Conservation (phyloP, 371 early-diverging fungal species). For the Rhizopus sp. region DNA sequence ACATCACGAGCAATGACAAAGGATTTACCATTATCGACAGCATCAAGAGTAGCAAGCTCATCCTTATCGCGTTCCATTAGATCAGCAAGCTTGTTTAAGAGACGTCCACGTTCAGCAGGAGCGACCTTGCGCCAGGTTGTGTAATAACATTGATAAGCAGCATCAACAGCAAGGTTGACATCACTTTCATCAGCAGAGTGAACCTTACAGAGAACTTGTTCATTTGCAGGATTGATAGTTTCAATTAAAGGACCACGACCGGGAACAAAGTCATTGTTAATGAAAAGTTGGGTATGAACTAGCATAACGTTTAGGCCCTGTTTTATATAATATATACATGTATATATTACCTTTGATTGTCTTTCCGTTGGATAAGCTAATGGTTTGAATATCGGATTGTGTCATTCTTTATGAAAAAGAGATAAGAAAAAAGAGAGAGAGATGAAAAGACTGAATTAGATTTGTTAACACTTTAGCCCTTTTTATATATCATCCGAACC, state of each 20-base stretch:
- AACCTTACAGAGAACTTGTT: conserved; percentile 71
- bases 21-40: conserved; percentile 85
- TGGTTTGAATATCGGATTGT: conserved; percentile 29
- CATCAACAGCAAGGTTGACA: conserved; percentile 74
- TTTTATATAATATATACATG: neutral
- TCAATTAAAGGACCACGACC: conserved; percentile 58
- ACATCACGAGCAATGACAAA: conserved; percentile 60
- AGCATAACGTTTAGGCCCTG: neutral
- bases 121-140: conserved; percentile 68
- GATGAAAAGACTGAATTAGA: neutral
- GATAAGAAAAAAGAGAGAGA: conserved; percentile 1
- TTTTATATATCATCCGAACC: neutral
- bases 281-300: conserved; percentile 66
- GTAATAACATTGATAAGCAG: conserved; percentile 71
- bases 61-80: conserved; percentile 71
- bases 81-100: conserved; percentile 66
- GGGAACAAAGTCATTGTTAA: conserved; percentile 74
- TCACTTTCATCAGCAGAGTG: conserved; percentile 74
- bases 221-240: conserved; percentile 73
- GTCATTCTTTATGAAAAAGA: conserved; percentile 14
- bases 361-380: conserved; percentile 23
- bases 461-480: too few species aligned
- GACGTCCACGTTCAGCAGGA: conserved; percentile 48
- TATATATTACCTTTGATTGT: conserved; percentile 20
- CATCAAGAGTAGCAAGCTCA: conserved; percentile 80